These are phyloP conservation scores for Rhizomucor pusillus DNA, from an alignment of 371 early-diverging fungal genomes.

Conservation along the genomic window DNA sequence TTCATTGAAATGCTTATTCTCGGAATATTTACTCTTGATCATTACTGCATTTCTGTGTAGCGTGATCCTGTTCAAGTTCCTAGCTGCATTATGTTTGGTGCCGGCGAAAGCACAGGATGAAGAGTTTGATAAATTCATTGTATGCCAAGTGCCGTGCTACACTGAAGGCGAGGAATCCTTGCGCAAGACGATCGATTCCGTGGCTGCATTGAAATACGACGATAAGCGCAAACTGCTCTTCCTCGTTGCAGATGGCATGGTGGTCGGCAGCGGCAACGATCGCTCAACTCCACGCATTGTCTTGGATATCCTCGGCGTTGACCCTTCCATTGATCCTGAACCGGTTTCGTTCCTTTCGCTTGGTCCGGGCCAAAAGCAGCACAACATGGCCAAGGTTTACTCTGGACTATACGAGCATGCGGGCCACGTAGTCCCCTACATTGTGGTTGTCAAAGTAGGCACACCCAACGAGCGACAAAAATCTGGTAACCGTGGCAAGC, in stretches of 20 bases:
- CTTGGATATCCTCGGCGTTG: constrained; percentile 89
- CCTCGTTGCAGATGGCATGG: constrained; percentile 90
- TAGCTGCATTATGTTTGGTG: constrained; percentile 84
- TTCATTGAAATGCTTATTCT: constrained; percentile 78
- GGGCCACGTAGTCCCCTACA: constrained; percentile 89
- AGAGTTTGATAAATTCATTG: constrained; percentile 90
- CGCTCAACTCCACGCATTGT: constrained; percentile 97
- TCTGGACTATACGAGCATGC: constrained; percentile 92
- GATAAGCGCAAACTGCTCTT: constrained; percentile 95
- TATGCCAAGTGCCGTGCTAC: constrained; percentile 94
- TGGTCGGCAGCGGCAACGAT: constrained; percentile 96
- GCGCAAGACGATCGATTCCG: constrained; percentile 88
- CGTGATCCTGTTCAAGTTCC: constrained; percentile 89
- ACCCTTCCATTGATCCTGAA: constrained; percentile 77
- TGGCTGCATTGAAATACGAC: constrained; percentile 87
- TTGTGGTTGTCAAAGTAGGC: constrained; percentile 96
- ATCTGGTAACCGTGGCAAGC: constrained; percentile 96
- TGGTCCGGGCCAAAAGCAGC: constrained; percentile 85
- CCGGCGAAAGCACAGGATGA: constrained; percentile 67
- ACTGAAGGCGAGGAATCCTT: constrained; percentile 97
- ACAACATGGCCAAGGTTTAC: constrained; percentile 98
- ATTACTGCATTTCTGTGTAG: constrained; percentile 78
- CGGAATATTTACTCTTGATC: constrained; percentile 81
- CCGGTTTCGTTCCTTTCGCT: constrained; percentile 90
- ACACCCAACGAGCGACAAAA: constrained; percentile 64